Percentiles rank a stretch among this genome's conserved stretches.
These are phyloP conservation scores for Ophiostoma australiae DNA, from an alignment of 2,329 filamentous ascomycete species.

Conservation along the genomic window DNA sequence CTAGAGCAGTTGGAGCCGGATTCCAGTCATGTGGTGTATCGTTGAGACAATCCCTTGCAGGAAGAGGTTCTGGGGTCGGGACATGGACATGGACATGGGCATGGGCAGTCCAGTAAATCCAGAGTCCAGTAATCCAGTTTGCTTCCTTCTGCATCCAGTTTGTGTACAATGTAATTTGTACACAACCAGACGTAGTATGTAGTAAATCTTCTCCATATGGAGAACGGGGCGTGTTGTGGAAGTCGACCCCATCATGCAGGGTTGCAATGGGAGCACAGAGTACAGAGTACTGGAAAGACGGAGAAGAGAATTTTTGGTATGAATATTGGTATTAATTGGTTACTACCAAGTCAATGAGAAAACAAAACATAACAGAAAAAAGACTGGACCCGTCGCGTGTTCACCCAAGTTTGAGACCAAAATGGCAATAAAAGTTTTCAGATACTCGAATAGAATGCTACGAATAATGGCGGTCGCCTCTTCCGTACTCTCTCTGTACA, in stretches of 20 bases:
- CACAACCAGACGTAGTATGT: background rate
- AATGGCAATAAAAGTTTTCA: background rate
- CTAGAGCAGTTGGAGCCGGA: background rate
- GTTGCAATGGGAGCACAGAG: background rate
- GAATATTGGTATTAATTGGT: background rate
- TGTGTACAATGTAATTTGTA: background rate
- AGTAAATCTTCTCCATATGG: background rate
- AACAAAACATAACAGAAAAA: background rate
- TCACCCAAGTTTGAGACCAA: background rate
- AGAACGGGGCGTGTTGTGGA: background rate
- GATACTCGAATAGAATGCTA: background rate
- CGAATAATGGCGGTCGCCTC: background rate
- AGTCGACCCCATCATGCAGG: background rate
- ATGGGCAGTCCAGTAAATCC: background rate
- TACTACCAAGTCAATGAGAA: background rate
- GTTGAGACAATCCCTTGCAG: constrained; percentile 12
- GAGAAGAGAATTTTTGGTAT: background rate
- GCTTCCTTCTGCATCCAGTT: background rate
- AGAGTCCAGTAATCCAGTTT: background rate
- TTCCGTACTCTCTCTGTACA: background rate
- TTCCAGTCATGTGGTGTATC: constrained; percentile 7
- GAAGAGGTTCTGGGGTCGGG: background rate
- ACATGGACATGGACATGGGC: background rate
- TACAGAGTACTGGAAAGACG: background rate
- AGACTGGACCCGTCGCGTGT: background rate